Evolutionary conservation across 768 basidiomycete species (phyloP), one percentile per base, ranked within the genome.

Genomic region (Polyporus arcularius): DNA sequence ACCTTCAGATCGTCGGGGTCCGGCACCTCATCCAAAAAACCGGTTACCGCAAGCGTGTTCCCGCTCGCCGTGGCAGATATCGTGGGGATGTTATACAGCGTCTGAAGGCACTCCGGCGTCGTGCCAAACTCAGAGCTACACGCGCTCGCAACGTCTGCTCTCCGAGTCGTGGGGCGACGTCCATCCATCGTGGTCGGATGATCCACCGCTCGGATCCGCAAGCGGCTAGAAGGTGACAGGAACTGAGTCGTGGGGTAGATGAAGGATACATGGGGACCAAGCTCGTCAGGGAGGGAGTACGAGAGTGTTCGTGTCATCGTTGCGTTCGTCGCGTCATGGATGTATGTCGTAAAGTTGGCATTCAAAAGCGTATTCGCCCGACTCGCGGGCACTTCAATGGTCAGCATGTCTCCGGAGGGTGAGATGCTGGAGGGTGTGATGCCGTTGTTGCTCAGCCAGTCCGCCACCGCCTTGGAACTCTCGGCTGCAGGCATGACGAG

Each of bases 11-110:
- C 51, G 30, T 32, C 31, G 16, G 56, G 57, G 57, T 72, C 71
- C 21, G 70, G 71, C 47, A 62, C 69, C 50, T 74, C 61, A 3
- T 58, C 66, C 21, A 74, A 63, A 57, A 71, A 73, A 15, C 72
- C 73, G 11, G 72, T 68, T 39, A 76, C 64, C 8, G 53, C 74
- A 18, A 75, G 62, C 50, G 32, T 54, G 63, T 73, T 75, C 11
- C 58, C 55, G 11, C 46, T 53, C 30, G 55, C 41, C n/a, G 56
- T 38, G 3, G 71, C 64, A 8, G 40, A 41, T 0, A 70, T 61
- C 15, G 60, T 59, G 15, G 62, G 65, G 5, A 57, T 64, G 40
- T 73, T 71, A 60, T 74, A 75, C 7, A 75, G 55, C 41, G 67
- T 35, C 57, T 67, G 55, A 4, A 75, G 38, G 60, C 74, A 75